Evolutionary conservation across 768 basidiomycete species (phyloP), one percentile per base, ranked within the genome.

Genomic region (Tricholoma sp.): DNA sequence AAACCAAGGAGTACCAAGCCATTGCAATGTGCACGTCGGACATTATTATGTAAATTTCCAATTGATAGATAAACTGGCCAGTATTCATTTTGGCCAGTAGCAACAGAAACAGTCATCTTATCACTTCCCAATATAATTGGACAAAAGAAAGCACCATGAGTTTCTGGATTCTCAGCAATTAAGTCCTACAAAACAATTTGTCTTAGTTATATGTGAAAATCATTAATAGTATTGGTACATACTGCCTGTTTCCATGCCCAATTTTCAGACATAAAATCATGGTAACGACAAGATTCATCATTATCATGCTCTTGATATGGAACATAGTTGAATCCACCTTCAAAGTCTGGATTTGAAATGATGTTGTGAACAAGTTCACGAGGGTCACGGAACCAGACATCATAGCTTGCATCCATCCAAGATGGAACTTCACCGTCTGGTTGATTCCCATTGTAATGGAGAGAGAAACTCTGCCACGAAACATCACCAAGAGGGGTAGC

Each of bases 211-310:
- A 45, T 45, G 44, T 45, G 10, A 24, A 41, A 41, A 42, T 42
- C n/a, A 42, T 39, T n/a, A n/a, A 13, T 37, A 15, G 11, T 37
- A 37, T 37, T 24, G 24, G 24, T 37, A 37, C 36, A 12, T 37
- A 37, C 36, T 37, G 36, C 36, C 49, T 75, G 70, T 7, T 59
- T 56, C 70, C 70, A 79, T 0, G 68, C 68, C 58, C 64, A 76
- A 51, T 72, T 65, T 0, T 68, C 75, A 0, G 74, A 75, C 73
- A 79, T 75, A n/a, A 77, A 65, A 53, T 79, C 63, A 9, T 49
- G 48, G 54, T 60, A 70, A 2, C 56, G 58, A 0, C 68, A 52
- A 32, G 67, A 57, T 0, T 64, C 66, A 20, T 66, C 39, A 0
- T 50, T 36, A 9, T 66, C 62, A 33, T 65, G 52, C 18, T 71